These are phyloP conservation scores for Tetracentron sinense DNA, from an alignment of 164 flowering plant genomes.

Conservation along the genomic window DNA sequence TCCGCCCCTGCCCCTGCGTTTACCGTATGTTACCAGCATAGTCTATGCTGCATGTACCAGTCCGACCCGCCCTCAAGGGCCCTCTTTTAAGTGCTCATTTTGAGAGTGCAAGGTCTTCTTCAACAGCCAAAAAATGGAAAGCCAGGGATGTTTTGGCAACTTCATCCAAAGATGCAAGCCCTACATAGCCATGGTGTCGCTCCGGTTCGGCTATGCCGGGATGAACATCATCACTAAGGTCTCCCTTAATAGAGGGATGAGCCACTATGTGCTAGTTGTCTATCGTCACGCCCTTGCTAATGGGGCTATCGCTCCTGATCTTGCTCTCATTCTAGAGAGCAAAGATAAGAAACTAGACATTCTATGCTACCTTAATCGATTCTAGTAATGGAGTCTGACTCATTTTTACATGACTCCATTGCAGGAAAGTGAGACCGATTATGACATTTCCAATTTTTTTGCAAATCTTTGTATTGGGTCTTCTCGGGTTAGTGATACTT, in stretches of 20 bases:
- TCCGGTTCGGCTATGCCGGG: slow-evolving; percentile 18
- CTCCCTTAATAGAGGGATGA: slow-evolving; percentile 61
- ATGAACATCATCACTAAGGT: slow-evolving; percentile 12
- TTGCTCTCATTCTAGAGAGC: slow-evolving; percentile 70
- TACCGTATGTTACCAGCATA: no score
- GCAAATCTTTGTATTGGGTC: slow-evolving; percentile 37
- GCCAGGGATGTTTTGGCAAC: no score
- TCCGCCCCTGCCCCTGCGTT: no score
- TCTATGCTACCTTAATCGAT: neutral
- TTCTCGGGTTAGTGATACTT: slow-evolving; percentile 49
- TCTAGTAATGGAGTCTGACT: neutral
- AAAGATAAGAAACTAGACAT: neutral
- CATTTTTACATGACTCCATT: neutral
- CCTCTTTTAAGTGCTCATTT: no score
- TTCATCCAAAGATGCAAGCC: neutral
- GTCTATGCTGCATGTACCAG: no score
- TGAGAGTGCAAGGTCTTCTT: neutral
- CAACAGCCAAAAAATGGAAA: no score
- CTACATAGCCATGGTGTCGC: slow-evolving; percentile 9
- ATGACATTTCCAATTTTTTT: slow-evolving; percentile 31
- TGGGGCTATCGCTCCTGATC: slow-evolving; percentile 70
- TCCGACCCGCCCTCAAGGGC: no score
- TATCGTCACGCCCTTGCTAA: slow-evolving; percentile 82
- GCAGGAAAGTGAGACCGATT: slow-evolving; percentile 38
- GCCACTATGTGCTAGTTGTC: slow-evolving; percentile 75